phyloP scores from a whole-genome alignment of 306 rosid genomes.

The Biancaea sappan region DNA sequence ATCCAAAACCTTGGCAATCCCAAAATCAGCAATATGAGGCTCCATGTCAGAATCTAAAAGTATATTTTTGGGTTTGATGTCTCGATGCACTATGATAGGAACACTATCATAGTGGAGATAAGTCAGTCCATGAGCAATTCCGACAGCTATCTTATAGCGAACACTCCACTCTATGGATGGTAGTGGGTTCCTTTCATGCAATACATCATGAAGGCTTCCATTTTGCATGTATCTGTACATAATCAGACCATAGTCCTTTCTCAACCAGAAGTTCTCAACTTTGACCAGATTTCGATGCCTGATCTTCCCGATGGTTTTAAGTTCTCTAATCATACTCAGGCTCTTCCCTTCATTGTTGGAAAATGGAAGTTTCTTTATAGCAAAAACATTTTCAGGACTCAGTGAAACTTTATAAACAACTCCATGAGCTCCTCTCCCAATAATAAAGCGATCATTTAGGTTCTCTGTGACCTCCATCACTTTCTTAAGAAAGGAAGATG shows the following conservation, averaged over 20 bases:
- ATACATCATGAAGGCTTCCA: slow-evolving; percentile 66
- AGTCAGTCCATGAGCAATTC: slow-evolving; percentile 57
- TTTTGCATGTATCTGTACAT: slow-evolving; percentile 52
- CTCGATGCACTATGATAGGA: slow-evolving; percentile 59
- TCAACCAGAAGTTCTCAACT: slow-evolving; percentile 51
- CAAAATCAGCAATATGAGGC: slow-evolving; percentile 59
- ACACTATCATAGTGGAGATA: slow-evolving; percentile 60
- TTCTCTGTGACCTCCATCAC: slow-evolving; percentile 52
- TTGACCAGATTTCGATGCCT: slow-evolving; percentile 57
- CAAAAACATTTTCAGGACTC: slow-evolving; percentile 38
- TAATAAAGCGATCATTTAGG: slow-evolving; percentile 39
- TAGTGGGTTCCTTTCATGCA: slow-evolving; percentile 48
- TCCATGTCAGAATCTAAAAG: slow-evolving; percentile 67
- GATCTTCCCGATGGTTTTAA: slow-evolving; percentile 42
- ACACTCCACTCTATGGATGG: slow-evolving; percentile 47
- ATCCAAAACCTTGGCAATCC: slow-evolving; percentile 60
- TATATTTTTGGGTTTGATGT: slow-evolving; percentile 61
- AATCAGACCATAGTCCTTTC: slow-evolving; percentile 48
- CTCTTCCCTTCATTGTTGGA: slow-evolving; percentile 34
- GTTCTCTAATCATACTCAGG: slow-evolving; percentile 51
- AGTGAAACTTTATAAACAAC: slow-evolving; percentile 54
- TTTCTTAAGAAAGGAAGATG: slow-evolving; percentile 40
- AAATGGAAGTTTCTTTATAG: slow-evolving; percentile 60
- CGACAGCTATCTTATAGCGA: slow-evolving; percentile 57
- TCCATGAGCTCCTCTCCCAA: slow-evolving; percentile 70